Percentiles rank a stretch among this genome's conserved stretches.
Evolutionary conservation across 2,329 filamentous ascomycete genomes (phyloP).

Genomic region (Colletotrichum musae): DNA sequence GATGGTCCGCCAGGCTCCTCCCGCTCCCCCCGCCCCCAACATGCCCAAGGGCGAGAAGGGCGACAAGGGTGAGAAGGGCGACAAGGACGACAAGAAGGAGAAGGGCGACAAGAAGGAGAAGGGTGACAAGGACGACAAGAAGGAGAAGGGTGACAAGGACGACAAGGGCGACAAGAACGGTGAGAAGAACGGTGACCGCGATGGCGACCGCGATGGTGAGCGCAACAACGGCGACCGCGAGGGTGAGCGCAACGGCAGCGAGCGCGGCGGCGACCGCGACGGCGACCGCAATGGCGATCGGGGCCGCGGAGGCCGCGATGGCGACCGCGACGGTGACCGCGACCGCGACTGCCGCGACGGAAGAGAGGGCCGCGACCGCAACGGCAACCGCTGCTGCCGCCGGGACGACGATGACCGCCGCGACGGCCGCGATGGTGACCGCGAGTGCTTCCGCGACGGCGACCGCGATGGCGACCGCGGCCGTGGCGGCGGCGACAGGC

Average conservation of each 20-base stretch:
- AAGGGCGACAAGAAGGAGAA: conserved; percentile 6
- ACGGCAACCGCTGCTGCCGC: conserved; percentile 25
- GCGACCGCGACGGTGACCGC: conserved; percentile 20
- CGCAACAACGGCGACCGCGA: conserved; percentile 8
- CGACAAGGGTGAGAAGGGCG: neutral
- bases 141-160: neutral
- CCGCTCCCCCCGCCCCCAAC: conserved; percentile 15
- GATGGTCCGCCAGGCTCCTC: conserved; percentile 11
- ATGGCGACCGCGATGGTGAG: neutral
- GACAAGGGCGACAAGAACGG: conserved; percentile 7
- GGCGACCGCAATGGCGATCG: conserved; percentile 14
- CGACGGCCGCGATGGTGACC: conserved; percentile 7
- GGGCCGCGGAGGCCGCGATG: conserved; percentile 4
- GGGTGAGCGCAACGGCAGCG: conserved; percentile 4
- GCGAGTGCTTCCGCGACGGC: conserved; percentile 10
- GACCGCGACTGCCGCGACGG: conserved; percentile 19
- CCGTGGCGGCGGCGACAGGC: conserved; percentile 3
- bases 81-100: neutral
- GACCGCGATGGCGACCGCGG: conserved; percentile 17
- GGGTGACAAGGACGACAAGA: neutral
- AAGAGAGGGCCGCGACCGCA: conserved; percentile 20
- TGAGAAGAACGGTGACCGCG: conserved; percentile 4
- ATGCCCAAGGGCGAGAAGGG: conserved; percentile 12
- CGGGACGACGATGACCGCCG: conserved; percentile 4
- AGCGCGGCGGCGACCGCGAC: conserved; percentile 7